Evolutionary conservation across 345 rosid genomes (phyloP).

Genomic region (Lepidium didymum): DNA sequence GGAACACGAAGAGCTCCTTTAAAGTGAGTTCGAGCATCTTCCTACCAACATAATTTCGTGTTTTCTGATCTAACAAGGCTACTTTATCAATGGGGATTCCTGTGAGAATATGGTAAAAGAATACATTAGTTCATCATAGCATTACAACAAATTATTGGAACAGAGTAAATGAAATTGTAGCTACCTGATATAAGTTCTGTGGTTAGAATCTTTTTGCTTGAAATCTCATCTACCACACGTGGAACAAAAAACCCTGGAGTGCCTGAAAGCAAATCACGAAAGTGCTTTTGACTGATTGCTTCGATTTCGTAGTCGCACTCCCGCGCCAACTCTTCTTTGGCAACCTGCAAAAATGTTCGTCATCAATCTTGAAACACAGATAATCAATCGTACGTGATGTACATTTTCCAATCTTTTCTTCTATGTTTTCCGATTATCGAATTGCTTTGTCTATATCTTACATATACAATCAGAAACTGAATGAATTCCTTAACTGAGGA

Average conservation of each 20-base stretch:
- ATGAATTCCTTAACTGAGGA: not conserved
- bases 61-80: constrained; percentile 64
- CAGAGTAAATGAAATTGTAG: not conserved
- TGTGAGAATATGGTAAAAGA: constrained; percentile 22
- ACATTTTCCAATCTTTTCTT: not conserved
- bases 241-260: constrained; percentile 74
- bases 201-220: constrained; percentile 77
- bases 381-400: not conserved
- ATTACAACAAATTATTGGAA: not conserved
- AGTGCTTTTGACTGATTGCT: constrained; percentile 78
- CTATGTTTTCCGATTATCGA: not conserved
- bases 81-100: constrained; percentile 92
- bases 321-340: constrained; percentile 80
- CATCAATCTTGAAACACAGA: not conserved
- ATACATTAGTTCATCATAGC: not conserved
- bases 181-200: constrained; percentile 84
- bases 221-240: constrained; percentile 57
- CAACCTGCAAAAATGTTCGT: constrained; percentile 46
- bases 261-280: constrained; percentile 48
- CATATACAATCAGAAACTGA: not conserved
- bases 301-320: constrained; percentile 93
- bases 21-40: constrained; percentile 85
- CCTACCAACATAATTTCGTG: constrained; percentile 70
- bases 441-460: not conserved
- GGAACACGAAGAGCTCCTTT: constrained; percentile 78